Conservation (phyloP, 1,139 yeast species). For the Saccharomycopsis crataegensis region DNA sequence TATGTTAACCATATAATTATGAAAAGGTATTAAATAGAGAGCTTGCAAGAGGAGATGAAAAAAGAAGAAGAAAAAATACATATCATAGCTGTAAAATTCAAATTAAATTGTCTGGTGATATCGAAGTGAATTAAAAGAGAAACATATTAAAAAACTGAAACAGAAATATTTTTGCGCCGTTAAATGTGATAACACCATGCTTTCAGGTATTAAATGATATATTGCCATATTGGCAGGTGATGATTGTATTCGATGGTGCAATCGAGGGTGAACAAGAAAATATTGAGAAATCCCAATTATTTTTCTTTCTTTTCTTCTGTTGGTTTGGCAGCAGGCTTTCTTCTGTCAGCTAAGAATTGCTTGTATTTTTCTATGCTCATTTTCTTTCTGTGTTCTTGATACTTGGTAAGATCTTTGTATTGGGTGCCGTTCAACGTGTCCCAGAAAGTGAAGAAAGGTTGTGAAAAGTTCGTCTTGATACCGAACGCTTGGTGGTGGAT, state of each 20-base stretch:
- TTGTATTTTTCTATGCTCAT: constrained; percentile 57
- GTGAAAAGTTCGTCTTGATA: constrained; percentile 87
- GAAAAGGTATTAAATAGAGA: neutral
- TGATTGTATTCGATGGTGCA: neutral
- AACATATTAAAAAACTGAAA: too few species aligned
- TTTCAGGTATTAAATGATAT: neutral
- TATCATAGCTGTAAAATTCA: neutral
- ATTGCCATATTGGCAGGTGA: neutral
- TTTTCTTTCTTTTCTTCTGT: constrained; percentile 5
- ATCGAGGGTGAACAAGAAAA: neutral
- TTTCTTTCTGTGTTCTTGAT: constrained; percentile 47
- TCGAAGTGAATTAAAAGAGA: neutral
- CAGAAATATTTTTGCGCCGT: too few species aligned
- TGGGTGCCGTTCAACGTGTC: constrained; percentile 66
- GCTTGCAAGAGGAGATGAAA: neutral
- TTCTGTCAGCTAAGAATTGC: constrained; percentile 47
- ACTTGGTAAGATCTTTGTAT: constrained; percentile 58
- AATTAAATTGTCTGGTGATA: neutral
- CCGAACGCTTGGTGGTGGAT: constrained; percentile 97
- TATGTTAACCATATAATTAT: too few species aligned
- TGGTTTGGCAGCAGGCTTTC: constrained; percentile 8
- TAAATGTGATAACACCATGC: too few species aligned
- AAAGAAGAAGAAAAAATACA: neutral
- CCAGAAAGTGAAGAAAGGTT: constrained; percentile 96
- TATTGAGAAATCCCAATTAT: neutral